Evolutionary conservation across 768 basidiomycete genomes (phyloP), one percentile per base, ranked within the genome.

Genomic region (Rubroboletus satanas): DNA sequence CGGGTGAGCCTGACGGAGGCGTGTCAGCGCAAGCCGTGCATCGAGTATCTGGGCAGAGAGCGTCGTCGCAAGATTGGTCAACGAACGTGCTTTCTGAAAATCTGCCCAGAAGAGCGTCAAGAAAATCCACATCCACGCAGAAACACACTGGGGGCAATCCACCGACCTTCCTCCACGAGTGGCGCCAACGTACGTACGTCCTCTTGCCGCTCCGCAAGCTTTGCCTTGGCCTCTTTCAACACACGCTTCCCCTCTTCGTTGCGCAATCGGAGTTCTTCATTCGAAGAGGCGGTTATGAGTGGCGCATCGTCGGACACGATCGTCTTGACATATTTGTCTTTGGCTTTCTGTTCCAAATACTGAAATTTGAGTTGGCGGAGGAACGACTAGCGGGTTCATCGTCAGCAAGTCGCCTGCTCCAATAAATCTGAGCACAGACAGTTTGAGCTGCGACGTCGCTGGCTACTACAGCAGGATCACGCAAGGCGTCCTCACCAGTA

Each of bases 321-420:
- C 0, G 84, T 85, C 67, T 88, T 87, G 62, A 93, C 79, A 64
- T 94, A 95, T 70, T 88, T 85, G 62, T 91, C 84, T 66, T 95
- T 96, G 4, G 93, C 90, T 60, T 93, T 90, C 68, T 93, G 90
- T 64, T 96, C 91, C 17, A 93, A 74, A 66, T 92, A 93, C 59
- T 90, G 88, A 64, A 91, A 93, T 71, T 95, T 95, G 28, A 94
- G 81, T 62, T 90, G 90, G 23, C 86, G 79, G 18, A 93, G 74
- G 61, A 84, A 89, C 7, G 83, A 75, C 89, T 90, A 49, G 15
- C 3, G n/a, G 46, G 23, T 8, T 12, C 8, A 17, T 35, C 38
- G 42, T 70, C 43, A 59, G 58, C 14, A 26, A 2, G 9, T 39
- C 9, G 29, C 37, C 9, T 5, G 38, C 2, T 3, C 5, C 5